Percentiles rank a stretch among this genome's conserved stretches.
These are phyloP conservation scores for Diplodia intermedia DNA, from an alignment of 2,329 filamentous ascomycete species.

Conservation along the genomic window DNA sequence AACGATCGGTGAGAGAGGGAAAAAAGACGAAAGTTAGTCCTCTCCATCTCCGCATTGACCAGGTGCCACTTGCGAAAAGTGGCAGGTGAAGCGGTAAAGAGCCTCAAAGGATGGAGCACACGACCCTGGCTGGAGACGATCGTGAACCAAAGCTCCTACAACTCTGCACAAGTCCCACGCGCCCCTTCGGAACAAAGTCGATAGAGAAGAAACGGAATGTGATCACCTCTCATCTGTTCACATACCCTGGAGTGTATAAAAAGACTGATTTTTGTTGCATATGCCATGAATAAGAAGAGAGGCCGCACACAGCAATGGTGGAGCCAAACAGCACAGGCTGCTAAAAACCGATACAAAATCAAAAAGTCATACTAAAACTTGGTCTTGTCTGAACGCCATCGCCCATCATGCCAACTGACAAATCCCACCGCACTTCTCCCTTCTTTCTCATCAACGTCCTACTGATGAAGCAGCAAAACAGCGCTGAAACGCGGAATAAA, in stretches of 20 bases:
- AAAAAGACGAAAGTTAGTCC: not conserved
- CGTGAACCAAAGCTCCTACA: not conserved
- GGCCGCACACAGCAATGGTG: not conserved
- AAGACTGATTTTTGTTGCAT: conserved; percentile 26
- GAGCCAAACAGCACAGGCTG: conserved; percentile 1
- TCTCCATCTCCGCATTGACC: no score
- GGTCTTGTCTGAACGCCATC: conserved; percentile 30
- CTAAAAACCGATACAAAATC: not conserved
- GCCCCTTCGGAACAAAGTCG: not conserved
- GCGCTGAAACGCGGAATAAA: conserved; percentile 28
- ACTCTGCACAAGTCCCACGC: not conserved
- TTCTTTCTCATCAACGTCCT: conserved; percentile 17
- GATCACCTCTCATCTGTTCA: not conserved
- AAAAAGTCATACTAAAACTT: conserved; percentile 28
- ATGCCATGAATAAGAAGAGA: conserved; percentile 8
- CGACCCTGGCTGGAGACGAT: not conserved
- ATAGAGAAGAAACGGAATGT: not conserved
- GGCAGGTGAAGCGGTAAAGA: not conserved
- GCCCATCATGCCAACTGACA: conserved; percentile 25
- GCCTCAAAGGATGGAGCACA: not conserved
- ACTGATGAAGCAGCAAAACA: conserved; percentile 26
- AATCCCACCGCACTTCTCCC: not conserved
- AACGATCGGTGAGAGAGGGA: not conserved
- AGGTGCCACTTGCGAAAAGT: not conserved
- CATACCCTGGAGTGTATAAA: conserved; percentile 11